Conservation (phyloP, 305 asterid species). For the Solanum hybrid region DNA sequence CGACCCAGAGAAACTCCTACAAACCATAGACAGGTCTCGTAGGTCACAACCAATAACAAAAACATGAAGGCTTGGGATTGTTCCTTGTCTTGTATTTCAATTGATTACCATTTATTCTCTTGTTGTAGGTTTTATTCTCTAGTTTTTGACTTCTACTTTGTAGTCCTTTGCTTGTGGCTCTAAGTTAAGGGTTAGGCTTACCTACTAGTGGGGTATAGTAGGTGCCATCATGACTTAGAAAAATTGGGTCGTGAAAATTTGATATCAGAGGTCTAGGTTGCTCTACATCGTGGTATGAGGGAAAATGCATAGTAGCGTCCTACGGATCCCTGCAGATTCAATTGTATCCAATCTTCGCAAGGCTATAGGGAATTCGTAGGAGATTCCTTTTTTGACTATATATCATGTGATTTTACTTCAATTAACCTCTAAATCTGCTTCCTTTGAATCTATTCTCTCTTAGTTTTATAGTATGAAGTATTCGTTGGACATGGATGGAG, state of each 20-base stretch:
- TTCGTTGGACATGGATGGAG: not conserved
- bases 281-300: not conserved
- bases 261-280: not conserved
- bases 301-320: not conserved
- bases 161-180: not conserved
- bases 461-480: not conserved
- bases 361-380: not conserved
- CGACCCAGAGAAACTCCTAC: not conserved
- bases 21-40: not conserved
- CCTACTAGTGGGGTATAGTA: not conserved
- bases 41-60: not conserved
- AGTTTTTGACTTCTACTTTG: not conserved
- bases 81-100: not conserved
- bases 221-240: not conserved
- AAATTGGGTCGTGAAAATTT: not conserved
- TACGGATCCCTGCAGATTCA: not conserved
- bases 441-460: not conserved
- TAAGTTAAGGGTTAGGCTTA: not conserved
- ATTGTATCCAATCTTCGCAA: not conserved
- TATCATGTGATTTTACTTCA: not conserved
- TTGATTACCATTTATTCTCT: not conserved
- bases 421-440: not conserved
- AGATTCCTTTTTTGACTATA: not conserved
- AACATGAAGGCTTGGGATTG: not conserved
- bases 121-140: not conserved